Conservation (phyloP, 371 early-diverging fungal genomes). For the Saksenaea oblongispora region DNA sequence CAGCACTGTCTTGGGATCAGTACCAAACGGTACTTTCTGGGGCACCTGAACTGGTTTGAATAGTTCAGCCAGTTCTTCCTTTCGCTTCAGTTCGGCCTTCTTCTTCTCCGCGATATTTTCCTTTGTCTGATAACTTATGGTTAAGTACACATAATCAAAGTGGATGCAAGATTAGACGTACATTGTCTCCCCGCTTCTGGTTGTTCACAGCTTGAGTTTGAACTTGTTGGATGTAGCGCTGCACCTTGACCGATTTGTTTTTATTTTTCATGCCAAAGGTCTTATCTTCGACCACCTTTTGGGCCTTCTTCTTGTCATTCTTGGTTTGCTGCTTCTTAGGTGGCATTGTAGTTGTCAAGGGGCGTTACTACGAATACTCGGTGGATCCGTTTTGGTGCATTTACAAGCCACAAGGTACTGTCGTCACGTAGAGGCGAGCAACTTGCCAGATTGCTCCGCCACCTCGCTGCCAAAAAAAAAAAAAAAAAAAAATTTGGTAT, state of each 20-base stretch:
- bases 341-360: conserved; percentile 63
- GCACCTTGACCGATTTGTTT: conserved; percentile 88
- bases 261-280: conserved; percentile 99
- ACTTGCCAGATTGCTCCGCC: neutral
- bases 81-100: conserved; percentile 44
- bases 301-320: conserved; percentile 65
- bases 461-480: neutral
- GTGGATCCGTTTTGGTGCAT: too few relatives aligned
- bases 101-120: conserved; percentile 40
- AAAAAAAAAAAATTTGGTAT: too few relatives aligned
- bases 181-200: conserved; percentile 11
- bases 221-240: conserved; percentile 89
- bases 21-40: conserved; percentile 99
- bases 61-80: conserved; percentile 72
- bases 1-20: conserved; percentile 97
- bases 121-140: conserved; percentile 10
- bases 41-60: conserved; percentile 86
- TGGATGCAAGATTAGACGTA: neutral
- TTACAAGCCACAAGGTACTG: too few relatives aligned
- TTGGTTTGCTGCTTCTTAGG: conserved; percentile 73
- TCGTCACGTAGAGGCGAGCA: neutral
- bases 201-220: conserved; percentile 79
- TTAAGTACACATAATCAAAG: neutral
- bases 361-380: neutral
- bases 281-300: conserved; percentile 92